Evolutionary conservation across 2,329 filamentous ascomycete genomes (phyloP).

Genomic region (Paracoccidioides brasiliensis): DNA sequence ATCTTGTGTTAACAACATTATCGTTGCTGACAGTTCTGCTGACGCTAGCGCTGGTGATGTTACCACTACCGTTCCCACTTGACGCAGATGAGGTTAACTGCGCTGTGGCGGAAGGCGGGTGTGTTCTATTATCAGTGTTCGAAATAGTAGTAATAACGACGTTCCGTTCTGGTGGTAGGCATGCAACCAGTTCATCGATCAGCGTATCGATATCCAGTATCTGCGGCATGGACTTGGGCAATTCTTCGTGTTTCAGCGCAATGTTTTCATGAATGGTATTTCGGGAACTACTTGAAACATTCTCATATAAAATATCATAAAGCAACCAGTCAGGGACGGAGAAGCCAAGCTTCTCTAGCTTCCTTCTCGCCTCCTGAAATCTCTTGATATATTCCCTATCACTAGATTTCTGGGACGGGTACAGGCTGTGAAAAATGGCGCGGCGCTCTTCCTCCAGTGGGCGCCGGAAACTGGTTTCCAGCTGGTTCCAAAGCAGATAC

Average conservation of each 20-base stretch:
- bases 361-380: slow-evolving; percentile 1
- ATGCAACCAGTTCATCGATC: slow-evolving; percentile 1
- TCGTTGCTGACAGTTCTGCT: background rate
- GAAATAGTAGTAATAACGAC: background rate
- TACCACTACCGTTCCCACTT: too few species aligned
- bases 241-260: background rate
- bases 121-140: background rate
- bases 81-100: background rate
- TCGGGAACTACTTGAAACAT: background rate
- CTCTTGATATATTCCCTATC: slow-evolving; percentile 1
- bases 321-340: slow-evolving; percentile 1
- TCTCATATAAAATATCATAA: slow-evolving; percentile 1
- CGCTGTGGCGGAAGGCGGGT: background rate
- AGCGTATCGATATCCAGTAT: background rate
- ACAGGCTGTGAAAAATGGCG: background rate
- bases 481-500: slow-evolving; percentile 1
- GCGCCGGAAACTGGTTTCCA: background rate
- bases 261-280: background rate
- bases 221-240: background rate
- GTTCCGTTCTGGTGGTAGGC: background rate
- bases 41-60: background rate
- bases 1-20: background rate
- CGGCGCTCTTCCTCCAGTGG: slow-evolving; percentile 1
- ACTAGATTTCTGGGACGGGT: background rate
- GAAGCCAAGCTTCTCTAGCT: slow-evolving; percentile 1